Evolutionary conservation across 2,329 filamentous ascomycete species (phyloP).

Genomic region (Fusarium odoratissimum): DNA sequence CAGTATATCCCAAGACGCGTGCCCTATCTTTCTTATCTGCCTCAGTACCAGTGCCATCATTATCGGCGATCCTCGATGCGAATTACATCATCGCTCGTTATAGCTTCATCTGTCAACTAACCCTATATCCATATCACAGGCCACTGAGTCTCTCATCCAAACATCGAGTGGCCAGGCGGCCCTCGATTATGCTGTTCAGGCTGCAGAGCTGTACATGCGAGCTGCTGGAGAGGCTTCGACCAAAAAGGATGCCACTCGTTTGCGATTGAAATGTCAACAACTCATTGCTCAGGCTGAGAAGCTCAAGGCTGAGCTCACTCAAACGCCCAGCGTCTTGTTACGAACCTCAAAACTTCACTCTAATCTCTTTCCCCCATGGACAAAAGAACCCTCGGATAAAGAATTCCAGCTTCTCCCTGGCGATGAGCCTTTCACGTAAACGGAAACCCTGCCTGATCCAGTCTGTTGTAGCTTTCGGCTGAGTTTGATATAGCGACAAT

Average conservation of each 20-base stretch:
- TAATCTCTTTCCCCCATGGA: constrained; percentile 88
- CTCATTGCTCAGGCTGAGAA: constrained; percentile 78
- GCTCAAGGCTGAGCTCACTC: constrained; percentile 67
- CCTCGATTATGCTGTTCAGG: constrained; percentile 78
- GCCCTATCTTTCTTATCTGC: not conserved
- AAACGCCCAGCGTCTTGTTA: constrained; percentile 66
- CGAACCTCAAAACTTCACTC: constrained; percentile 85
- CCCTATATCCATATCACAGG: constrained; percentile 42
- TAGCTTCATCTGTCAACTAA: constrained; percentile 9
- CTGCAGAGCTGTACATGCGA: constrained; percentile 84
- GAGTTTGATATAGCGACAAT: constrained; percentile 66
- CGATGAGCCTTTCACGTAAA: constrained; percentile 71
- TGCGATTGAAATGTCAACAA: constrained; percentile 75
- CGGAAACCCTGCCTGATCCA: constrained; percentile 42
- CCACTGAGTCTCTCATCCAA: constrained; percentile 53
- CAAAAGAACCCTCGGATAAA: constrained; percentile 65
- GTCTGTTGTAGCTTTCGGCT: not conserved
- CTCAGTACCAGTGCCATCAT: no score
- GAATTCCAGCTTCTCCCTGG: constrained; percentile 69
- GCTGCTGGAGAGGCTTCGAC: constrained; percentile 72
- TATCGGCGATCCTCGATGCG: not conserved
- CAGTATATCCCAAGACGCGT: constrained; percentile 10
- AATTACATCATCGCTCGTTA: not conserved
- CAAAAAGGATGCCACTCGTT: constrained; percentile 71
- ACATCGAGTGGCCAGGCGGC: constrained; percentile 64